Conservation (phyloP, 2,329 filamentous ascomycete genomes). For the Cytospora piceae region DNA sequence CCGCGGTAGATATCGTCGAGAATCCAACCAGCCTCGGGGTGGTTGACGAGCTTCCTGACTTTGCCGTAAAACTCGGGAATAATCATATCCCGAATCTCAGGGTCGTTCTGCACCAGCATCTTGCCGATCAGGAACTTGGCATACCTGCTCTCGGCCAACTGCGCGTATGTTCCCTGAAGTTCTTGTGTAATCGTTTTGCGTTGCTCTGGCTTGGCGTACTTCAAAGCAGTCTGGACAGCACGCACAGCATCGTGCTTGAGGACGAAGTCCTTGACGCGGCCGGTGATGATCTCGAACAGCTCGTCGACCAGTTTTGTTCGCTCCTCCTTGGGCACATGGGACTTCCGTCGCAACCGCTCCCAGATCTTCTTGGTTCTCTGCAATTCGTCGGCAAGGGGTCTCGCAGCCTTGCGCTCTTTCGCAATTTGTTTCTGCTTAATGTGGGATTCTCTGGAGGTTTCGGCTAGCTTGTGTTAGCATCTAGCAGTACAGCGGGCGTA, state of each 20-base stretch:
- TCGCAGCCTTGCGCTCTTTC: slow-evolving; percentile 86
- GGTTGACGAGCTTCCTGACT: slow-evolving; percentile 90
- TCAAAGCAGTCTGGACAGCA: slow-evolving; percentile 94
- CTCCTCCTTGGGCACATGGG: slow-evolving; percentile 88
- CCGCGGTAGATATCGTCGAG: slow-evolving; percentile 94
- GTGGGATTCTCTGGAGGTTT: slow-evolving; percentile 83
- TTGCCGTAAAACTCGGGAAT: slow-evolving; percentile 95
- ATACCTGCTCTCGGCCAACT: slow-evolving; percentile 91
- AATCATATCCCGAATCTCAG: slow-evolving; percentile 83
- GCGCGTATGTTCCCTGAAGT: slow-evolving; percentile 80
- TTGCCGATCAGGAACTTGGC: slow-evolving; percentile 98
- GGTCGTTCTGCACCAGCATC: slow-evolving; percentile 88
- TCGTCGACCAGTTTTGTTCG: slow-evolving; percentile 85
- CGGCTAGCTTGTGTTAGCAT: slow-evolving; percentile 44
- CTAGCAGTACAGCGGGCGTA: not conserved
- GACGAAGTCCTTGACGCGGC: slow-evolving; percentile 90
- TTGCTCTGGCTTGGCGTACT: slow-evolving; percentile 87
- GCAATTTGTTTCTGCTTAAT: slow-evolving; percentile 88
- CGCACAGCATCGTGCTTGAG: slow-evolving; percentile 99
- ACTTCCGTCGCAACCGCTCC: slow-evolving; percentile 92
- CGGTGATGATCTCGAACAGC: slow-evolving; percentile 88
- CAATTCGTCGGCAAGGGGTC: slow-evolving; percentile 89
- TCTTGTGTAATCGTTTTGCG: slow-evolving; percentile 85
- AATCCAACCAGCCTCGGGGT: slow-evolving; percentile 96
- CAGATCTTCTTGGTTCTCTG: slow-evolving; percentile 93